Conservation (phyloP, 2,329 filamentous ascomycete species). For the Colletotrichum karsti region DNA sequence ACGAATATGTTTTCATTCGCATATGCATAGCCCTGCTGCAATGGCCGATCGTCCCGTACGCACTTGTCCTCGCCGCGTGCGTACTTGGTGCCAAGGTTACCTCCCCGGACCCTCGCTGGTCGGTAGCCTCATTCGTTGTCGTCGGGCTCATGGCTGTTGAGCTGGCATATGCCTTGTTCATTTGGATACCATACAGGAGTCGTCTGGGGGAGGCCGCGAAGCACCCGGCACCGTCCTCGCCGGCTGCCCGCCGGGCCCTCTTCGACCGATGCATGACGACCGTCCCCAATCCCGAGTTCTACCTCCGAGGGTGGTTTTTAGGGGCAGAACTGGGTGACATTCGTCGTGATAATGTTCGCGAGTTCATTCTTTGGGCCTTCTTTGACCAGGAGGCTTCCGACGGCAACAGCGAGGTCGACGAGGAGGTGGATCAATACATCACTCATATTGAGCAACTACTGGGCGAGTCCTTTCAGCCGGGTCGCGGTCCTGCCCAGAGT, state of each 20-base stretch:
- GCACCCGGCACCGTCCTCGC: slow-evolving; percentile 51
- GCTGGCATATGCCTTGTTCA: slow-evolving; percentile 46
- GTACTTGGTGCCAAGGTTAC: slow-evolving; percentile 30
- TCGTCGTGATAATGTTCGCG: slow-evolving; percentile 71
- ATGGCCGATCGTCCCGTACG: slow-evolving; percentile 57
- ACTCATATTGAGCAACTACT: slow-evolving; percentile 61
- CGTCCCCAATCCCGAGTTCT: slow-evolving; percentile 62
- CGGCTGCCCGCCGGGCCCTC: slow-evolving; percentile 58
- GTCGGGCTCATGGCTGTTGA: slow-evolving; percentile 43
- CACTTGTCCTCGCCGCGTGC: slow-evolving; percentile 33
- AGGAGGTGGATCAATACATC: slow-evolving; percentile 55
- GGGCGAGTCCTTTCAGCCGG: slow-evolving; percentile 58
- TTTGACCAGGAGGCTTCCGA: slow-evolving; percentile 54
- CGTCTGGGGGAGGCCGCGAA: slow-evolving; percentile 47
- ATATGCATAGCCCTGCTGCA: slow-evolving; percentile 56
- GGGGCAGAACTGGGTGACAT: slow-evolving; percentile 66
- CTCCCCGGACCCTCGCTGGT: slow-evolving; percentile 33
- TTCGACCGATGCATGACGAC: slow-evolving; percentile 65
- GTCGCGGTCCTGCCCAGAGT: slow-evolving; percentile 63
- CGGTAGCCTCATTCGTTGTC: slow-evolving; percentile 31
- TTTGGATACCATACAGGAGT: slow-evolving; percentile 52
- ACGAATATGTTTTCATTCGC: slow-evolving; percentile 48
- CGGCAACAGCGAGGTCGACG: slow-evolving; percentile 36
- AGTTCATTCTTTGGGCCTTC: slow-evolving; percentile 76
- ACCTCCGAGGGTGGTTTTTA: slow-evolving; percentile 73